Base-by-base conservation (phyloP, 306 rosid species). In the Fragaria nilgerrensis region DNA sequence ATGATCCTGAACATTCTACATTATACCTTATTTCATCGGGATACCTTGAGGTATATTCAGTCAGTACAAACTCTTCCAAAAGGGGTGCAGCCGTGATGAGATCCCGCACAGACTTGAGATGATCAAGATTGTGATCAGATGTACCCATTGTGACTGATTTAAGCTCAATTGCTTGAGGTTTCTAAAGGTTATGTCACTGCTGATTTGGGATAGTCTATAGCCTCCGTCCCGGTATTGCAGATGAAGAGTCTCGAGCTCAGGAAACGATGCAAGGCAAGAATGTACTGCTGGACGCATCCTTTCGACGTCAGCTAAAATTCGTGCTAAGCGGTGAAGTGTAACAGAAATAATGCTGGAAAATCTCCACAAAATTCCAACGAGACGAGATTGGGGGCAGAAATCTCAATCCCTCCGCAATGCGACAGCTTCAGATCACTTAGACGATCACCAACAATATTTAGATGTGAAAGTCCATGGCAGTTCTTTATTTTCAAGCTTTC, bases 1-100 rank as follows among this genome's bases (percentile, higher is more conserved):
- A 53, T 7, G 61, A 20, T 53, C 61, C 25, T n/a, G 13, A 53
- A n/a, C 11, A 52, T 52, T 52, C 59, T 52, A 19, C 23, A 5
- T 19, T 9, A 52, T 6, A 3, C 20, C 22, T 52, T 52, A 2
- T 16, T 2, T 49, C 20, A 49, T 49, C n/a, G 55, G 1, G 34
- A 32, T 0, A 32, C 4, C 34, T 32, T 32, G 8, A 2, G 14
- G 5, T 3, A 0, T 2, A 0, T 2, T 0, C 29, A 56, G 14
- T 9, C 29, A 22, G 25, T 9, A 20, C 15, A n/a, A 56, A 56
- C 62, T 56, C 62, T 56, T 56, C 62, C 62, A 22, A 22, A 56
- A 56, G 29, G 62, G 62, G 62, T 55, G 62, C 62, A 9, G 27
- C 62, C 62, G 9, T 55, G 62, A 55, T 5, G 62, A 56, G 25